Base-by-base conservation (phyloP, 192 early-diverging fungal species). In the Coemansia sp. region DNA sequence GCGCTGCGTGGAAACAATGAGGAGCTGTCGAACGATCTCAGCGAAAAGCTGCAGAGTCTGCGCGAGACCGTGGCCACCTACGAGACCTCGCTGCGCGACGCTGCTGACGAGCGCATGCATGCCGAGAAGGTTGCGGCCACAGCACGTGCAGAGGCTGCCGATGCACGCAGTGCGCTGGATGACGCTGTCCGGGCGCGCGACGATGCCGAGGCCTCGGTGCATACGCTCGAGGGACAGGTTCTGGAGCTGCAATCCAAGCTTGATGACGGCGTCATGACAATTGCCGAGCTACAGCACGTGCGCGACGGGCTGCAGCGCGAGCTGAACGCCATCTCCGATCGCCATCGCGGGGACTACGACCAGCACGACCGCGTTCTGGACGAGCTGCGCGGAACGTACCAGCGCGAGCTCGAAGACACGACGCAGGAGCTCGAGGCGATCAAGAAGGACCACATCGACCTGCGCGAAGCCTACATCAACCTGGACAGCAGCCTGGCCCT, bases 281-380 rank as follows among this genome's bases (percentile, higher is more conserved):
- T 90, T 17, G 86, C 88, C 5, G 93, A 96, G 67, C 72, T 93
- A 48, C 64, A 76, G 33, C 82, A 88, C 31, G 83, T 87, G 31
- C 92, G 90, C 48, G 87, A 86, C 20, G 89, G 89, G 0, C 81
- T 95, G 31, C 89, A 94, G 70, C 87, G 90, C 55, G 93, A 95
- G 77, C 80, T 94, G 16, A 68, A 76, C 25, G 83, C 82, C 20
- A 76, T 91, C 28, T 81, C 86, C 52, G 90, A 93, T 52, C 83
- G 90, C 56, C 88, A 92, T 60, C 82, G 85, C 48, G 84, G 85
- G 18, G 93, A 94, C 61, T 73, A 90, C 22, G 93, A 93, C 55
- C 92, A 92, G 48, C 86, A 87, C 36, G 91, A 91, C 48, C 76
- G 74, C 28, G 74, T 87, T 7, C 80, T 94, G 16, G 92, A 93